These are phyloP conservation scores for Colletotrichum chrysophilum DNA, from an alignment of 2,329 filamentous ascomycete species.

Conservation along the genomic window DNA sequence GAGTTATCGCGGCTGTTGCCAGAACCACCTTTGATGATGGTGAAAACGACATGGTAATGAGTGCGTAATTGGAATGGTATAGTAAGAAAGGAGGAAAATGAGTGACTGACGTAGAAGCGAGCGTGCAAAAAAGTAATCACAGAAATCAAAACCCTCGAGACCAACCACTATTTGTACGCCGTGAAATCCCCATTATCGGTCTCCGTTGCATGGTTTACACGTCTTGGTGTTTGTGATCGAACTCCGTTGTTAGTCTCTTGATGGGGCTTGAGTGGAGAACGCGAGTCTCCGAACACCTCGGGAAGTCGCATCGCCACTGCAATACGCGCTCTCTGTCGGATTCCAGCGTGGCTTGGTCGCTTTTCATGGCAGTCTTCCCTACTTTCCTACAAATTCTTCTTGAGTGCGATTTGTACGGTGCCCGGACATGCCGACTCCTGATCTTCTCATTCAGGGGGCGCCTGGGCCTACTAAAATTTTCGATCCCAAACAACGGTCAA, in stretches of 20 bases:
- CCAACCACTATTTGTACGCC: neutral
- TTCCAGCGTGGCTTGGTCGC: neutral
- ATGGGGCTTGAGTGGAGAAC: neutral
- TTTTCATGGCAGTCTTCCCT: neutral
- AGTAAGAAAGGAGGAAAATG: neutral
- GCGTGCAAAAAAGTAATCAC: neutral
- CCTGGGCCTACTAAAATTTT: neutral
- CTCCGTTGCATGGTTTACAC: neutral
- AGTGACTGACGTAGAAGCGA: neutral
- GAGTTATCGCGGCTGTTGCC: no score
- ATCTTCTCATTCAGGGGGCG: neutral
- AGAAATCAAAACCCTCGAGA: neutral
- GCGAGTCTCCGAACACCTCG: neutral
- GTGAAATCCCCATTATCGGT: neutral
- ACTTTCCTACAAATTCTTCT: neutral
- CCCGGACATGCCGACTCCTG: neutral
- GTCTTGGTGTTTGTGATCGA: neutral
- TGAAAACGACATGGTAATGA: neutral
- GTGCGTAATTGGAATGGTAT: fast-evolving
- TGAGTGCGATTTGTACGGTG: neutral
- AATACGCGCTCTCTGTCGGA: neutral
- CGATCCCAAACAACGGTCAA: neutral
- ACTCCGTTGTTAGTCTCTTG: neutral
- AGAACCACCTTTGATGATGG: neutral
- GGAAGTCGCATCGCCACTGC: neutral